Percentiles rank a stretch among this genome's conserved stretches.
phyloP scores from a whole-genome alignment of 208 protist genomes.

The Trypanosoma conorhini region DNA sequence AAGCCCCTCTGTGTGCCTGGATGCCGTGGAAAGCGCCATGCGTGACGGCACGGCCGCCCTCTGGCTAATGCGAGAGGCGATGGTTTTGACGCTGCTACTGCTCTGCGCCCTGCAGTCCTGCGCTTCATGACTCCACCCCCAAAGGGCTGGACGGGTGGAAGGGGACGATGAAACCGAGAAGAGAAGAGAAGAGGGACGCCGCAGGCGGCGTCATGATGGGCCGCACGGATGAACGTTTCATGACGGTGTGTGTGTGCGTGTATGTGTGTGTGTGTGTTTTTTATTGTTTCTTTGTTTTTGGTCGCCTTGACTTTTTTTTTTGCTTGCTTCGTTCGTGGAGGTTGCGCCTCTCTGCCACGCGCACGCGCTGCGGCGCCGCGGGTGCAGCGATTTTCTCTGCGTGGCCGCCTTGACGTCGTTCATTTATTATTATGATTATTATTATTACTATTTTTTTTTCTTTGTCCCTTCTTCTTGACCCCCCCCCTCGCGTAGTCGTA shows the following conservation, averaged over 20 bases:
- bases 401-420: too few relatives aligned
- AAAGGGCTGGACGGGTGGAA: neutral
- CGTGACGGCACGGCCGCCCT: conserved; percentile 13
- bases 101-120: conserved; percentile 9
- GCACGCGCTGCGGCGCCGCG: too few relatives aligned
- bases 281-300: neutral
- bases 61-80: conserved; percentile 28
- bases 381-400: too few relatives aligned
- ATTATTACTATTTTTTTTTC: neutral
- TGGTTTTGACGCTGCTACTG: conserved; percentile 15
- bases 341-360: too few relatives aligned
- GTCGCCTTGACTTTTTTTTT: neutral
- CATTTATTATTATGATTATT: neutral
- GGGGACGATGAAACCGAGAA: too few relatives aligned
- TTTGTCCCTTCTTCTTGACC: neutral
- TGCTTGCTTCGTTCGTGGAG: neutral
- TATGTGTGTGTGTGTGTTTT: conserved; percentile 7
- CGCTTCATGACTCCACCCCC: neutral
- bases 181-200: neutral
- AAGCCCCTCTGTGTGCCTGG: neutral
- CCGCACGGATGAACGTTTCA: conserved; percentile 1
- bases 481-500: too few relatives aligned
- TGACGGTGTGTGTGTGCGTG: neutral
- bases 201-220: neutral
- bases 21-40: conserved; percentile 7